phyloP scores from a whole-genome alignment of 2,329 filamentous ascomycete species.

The Hypoxylon sp. region DNA sequence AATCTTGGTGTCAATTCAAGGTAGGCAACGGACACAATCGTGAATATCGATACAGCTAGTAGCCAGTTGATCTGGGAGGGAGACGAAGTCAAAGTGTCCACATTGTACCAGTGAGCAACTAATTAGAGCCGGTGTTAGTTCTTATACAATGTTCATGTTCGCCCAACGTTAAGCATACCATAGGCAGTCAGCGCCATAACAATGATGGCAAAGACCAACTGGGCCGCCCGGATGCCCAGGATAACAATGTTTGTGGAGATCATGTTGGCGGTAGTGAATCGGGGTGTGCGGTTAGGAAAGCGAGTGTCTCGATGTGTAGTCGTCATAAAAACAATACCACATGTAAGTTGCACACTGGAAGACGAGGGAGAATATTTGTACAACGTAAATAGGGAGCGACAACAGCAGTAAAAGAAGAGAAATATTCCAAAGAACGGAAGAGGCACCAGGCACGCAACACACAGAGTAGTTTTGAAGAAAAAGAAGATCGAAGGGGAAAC shows the following conservation, averaged over 20 bases:
- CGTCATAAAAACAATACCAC: slow-evolving; percentile 47
- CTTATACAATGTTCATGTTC: not conserved
- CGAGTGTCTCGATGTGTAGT: slow-evolving; percentile 51
- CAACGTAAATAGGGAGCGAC: slow-evolving; percentile 38
- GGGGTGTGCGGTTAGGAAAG: slow-evolving; percentile 50
- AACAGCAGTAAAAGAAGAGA: slow-evolving; percentile 42
- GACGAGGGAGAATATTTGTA: slow-evolving; percentile 41
- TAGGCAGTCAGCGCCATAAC: slow-evolving; percentile 66
- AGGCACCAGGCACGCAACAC: slow-evolving; percentile 46
- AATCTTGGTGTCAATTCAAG: slow-evolving; percentile 67
- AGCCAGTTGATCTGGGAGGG: slow-evolving; percentile 72
- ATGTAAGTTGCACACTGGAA: slow-evolving; percentile 38
- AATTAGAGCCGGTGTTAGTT: slow-evolving; percentile 34
- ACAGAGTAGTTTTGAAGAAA: slow-evolving; percentile 27
- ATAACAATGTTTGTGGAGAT: slow-evolving; percentile 56
- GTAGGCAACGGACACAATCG: slow-evolving; percentile 69
- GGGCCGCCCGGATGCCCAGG: slow-evolving; percentile 62
- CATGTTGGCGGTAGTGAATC: slow-evolving; percentile 56
- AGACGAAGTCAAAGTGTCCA: slow-evolving; percentile 67
- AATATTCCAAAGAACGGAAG: slow-evolving; percentile 45
- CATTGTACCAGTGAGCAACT: slow-evolving; percentile 75
- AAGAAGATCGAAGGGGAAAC: slow-evolving; percentile 37
- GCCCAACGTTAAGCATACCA: slow-evolving; percentile 58
- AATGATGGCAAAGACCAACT: slow-evolving; percentile 62
- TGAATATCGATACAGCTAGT: slow-evolving; percentile 68